Evolutionary conservation across 306 rosid genomes (phyloP).

Genomic region (Gastrolobium villosum): DNA sequence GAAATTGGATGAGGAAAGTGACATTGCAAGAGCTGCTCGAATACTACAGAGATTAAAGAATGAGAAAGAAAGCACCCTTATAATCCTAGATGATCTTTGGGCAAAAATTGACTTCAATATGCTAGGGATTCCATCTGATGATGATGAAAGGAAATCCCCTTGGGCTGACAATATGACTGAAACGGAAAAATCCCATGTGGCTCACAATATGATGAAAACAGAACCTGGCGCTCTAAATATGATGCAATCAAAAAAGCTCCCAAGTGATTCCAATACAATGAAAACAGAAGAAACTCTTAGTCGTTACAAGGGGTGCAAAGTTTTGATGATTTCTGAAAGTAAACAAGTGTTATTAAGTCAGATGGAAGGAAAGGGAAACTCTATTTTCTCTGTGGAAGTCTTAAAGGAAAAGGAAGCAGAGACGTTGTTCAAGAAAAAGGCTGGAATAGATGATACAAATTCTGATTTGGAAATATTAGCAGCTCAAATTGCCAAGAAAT

Average conservation of each 20-base stretch:
- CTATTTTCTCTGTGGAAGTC: background rate
- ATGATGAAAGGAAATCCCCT: background rate
- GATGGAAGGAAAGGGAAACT: background rate
- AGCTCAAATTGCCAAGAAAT: slow-evolving; percentile 13
- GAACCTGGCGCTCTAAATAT: no score
- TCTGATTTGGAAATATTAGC: background rate
- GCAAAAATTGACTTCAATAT: slow-evolving; percentile 13
- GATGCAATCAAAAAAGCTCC: no score
- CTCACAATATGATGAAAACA: no score
- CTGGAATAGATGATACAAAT: background rate
- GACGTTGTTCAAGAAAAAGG: slow-evolving; percentile 12
- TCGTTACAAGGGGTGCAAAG: slow-evolving; percentile 28
- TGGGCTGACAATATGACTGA: background rate
- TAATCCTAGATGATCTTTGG: slow-evolving; percentile 38
- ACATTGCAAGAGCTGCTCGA: slow-evolving; percentile 41
- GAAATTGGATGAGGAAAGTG: slow-evolving; percentile 28
- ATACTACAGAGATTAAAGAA: slow-evolving; percentile 5
- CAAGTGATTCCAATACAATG: background rate
- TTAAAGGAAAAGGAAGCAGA: slow-evolving; percentile 29
- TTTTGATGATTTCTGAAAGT: slow-evolving; percentile 43
- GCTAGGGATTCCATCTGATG: slow-evolving; percentile 32
- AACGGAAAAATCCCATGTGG: no score
- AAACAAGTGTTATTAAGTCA: slow-evolving; percentile 20
- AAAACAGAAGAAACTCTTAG: background rate
- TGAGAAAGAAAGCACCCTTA: slow-evolving; percentile 1